Percentiles rank a stretch among this genome's conserved stretches.
Conservation (phyloP, 352 stramenopile genomes). For the Globisporangium apiculatum region DNA sequence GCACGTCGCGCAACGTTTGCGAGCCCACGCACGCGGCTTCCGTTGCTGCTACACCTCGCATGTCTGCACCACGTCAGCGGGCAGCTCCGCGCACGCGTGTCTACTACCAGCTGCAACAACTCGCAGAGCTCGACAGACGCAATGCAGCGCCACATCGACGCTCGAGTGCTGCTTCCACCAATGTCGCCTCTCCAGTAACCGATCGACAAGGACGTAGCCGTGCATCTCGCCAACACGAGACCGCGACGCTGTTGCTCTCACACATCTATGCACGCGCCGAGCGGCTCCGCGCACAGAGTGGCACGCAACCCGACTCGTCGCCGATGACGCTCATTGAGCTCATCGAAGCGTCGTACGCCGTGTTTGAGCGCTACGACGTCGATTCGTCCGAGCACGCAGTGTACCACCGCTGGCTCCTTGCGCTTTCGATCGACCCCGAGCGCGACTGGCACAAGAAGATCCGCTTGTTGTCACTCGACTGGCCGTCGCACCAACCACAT, state of each 20-base stretch:
- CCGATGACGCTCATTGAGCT: slow-evolving; percentile 55
- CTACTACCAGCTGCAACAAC: not conserved
- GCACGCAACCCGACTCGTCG: slow-evolving; percentile 1
- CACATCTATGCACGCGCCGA: slow-evolving; percentile 40
- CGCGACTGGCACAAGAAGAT: slow-evolving; percentile 56
- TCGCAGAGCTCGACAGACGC: not conserved
- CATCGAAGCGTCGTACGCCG: slow-evolving; percentile 41
- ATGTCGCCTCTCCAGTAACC: too few species aligned
- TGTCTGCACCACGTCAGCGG: not conserved
- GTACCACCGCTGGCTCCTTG: slow-evolving; percentile 50
- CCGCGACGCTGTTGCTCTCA: slow-evolving; percentile 23
- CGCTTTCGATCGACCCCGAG: slow-evolving; percentile 47
- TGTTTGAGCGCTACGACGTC: slow-evolving; percentile 48
- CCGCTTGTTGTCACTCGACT: slow-evolving; percentile 17
- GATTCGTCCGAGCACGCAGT: slow-evolving; percentile 31
- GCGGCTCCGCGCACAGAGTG: slow-evolving; percentile 8
- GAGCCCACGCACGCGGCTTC: not conserved
- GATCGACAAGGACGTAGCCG: too few species aligned
- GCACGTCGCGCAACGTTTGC: too few species aligned
- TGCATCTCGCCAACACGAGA: slow-evolving; percentile 1
- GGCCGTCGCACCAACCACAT: slow-evolving; percentile 4
- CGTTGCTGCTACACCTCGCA: not conserved
- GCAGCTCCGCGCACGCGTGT: not conserved
- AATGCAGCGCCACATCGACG: not conserved
- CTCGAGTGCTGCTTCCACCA: not conserved